Evolutionary conservation across 2,329 filamentous ascomycete species (phyloP), one percentile per base, ranked within the genome.

Genomic region (Calonectria pseudoturangicola): DNA sequence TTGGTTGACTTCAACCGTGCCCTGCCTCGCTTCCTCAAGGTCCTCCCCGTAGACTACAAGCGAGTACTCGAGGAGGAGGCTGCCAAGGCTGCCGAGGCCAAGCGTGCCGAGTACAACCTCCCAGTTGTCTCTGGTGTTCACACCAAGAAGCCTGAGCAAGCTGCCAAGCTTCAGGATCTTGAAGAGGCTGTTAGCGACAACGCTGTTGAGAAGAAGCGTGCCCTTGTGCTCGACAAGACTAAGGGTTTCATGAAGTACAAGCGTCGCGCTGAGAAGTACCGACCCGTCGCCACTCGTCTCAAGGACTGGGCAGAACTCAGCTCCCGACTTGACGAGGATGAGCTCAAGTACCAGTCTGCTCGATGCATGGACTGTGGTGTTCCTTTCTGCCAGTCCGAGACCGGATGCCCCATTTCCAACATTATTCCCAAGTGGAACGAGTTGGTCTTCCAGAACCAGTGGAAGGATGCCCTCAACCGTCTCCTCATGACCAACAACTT

Each of bases 331-430:
- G 95, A 94, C 76, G 95, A 98, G 85, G 96, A 98, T 79, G 95
- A 98, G 86, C 92, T 98, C 76, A 98, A 98, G 88, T 98, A 98
- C 82, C 96, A 98, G 86, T 93, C 95, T 58, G 96, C 96, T 73
- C 94, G 96, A 76, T 98, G 96, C 88, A 98, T 98, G 96, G 96
- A 98, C 87, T 98, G 96, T 74, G 96, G 96, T 91, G 96, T 98
- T 73, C 96, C 96, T 1, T 98, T 98, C 90, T 98, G 96, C 81
- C 96, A 98, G 85, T 98, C 95, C 25, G 96, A 98, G 79, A 95
- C 94, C 75, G 96, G 96, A 62, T 98, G 96, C 83, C 96, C 96
- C 1, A 98, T 98, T 84, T 95, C 93, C 78, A 98, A 98, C 87
- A 97, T 98, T 82, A 98, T 98, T 80, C 96, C 96, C 70, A 98